phyloP scores from a whole-genome alignment of 2,329 filamentous ascomycete species.

The Fusarium sp. region DNA sequence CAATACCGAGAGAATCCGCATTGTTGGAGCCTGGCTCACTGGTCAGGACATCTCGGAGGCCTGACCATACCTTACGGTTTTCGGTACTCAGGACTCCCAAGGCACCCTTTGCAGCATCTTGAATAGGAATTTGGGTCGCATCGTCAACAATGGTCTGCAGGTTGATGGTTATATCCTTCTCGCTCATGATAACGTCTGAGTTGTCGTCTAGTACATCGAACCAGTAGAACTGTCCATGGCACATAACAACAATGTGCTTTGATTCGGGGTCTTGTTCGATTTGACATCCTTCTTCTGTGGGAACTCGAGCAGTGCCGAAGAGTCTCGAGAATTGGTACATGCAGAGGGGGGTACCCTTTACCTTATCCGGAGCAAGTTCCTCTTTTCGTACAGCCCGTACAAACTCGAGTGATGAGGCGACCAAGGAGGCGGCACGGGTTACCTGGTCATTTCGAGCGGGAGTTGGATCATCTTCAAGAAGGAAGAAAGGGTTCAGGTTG shows the following conservation, averaged over 20 bases:
- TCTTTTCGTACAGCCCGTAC: conserved; percentile 93
- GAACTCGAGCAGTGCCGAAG: conserved; percentile 94
- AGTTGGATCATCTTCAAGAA: conserved; percentile 96
- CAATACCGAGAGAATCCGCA: conserved; percentile 93
- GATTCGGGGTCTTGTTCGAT: conserved; percentile 95
- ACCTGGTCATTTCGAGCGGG: conserved; percentile 97
- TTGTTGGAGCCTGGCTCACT: conserved; percentile 92
- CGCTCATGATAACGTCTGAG: conserved; percentile 95
- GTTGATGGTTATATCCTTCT: conserved; percentile 92
- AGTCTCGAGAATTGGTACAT: conserved; percentile 99
- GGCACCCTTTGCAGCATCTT: conserved; percentile 94
- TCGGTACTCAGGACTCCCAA: conserved; percentile 95
- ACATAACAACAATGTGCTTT: conserved; percentile 93
- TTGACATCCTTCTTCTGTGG: conserved; percentile 93
- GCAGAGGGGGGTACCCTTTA: conserved; percentile 87
- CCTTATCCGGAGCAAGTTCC: conserved; percentile 88
- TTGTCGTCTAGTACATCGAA: conserved; percentile 97
- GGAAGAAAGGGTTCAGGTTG: conserved; percentile 97
- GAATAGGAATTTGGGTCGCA: conserved; percentile 87
- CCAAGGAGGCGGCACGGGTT: conserved; percentile 90
- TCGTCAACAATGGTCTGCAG: conserved; percentile 93
- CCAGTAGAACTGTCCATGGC: conserved; percentile 98
- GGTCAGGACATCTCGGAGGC: conserved; percentile 87
- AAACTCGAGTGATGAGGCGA: conserved; percentile 90
- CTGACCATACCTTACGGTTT: conserved; percentile 96